Evolutionary conservation across 257 asterid species (phyloP).

Genomic region (Ilex aquifolium): DNA sequence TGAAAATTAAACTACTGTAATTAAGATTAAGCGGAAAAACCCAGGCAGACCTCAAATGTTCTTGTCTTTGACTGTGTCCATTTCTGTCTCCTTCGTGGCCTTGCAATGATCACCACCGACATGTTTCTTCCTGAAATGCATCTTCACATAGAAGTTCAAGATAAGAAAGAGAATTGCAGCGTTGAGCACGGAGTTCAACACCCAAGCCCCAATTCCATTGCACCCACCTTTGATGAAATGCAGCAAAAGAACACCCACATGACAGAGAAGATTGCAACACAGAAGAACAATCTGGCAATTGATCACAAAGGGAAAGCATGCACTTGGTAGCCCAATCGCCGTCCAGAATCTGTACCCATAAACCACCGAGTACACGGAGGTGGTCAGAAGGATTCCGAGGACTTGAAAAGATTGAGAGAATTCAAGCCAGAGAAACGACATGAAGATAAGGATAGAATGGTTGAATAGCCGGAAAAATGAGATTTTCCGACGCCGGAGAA

Average conservation of each 20-base stretch:
- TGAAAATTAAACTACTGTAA: background rate
- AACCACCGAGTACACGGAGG: slow-evolving; percentile 1
- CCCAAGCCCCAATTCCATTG: slow-evolving; percentile 2
- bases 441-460: slow-evolving; percentile 17
- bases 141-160: slow-evolving; percentile 56
- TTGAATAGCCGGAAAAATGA: slow-evolving; percentile 16
- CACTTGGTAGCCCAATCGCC: background rate
- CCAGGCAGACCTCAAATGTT: slow-evolving; percentile 21
- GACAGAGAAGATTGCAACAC: background rate
- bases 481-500: slow-evolving; percentile 11
- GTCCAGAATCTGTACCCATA: slow-evolving; percentile 5
- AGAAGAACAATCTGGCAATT: background rate
- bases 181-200: slow-evolving; percentile 46
- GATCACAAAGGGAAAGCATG: background rate
- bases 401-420: slow-evolving; percentile 1
- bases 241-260: background rate
- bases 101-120: slow-evolving; percentile 1
- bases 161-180: slow-evolving; percentile 57
- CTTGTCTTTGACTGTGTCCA: slow-evolving; percentile 21
- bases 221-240: slow-evolving; percentile 2
- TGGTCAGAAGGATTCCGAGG: background rate
- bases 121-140: slow-evolving; percentile 26
- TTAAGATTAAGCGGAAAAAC: background rate
- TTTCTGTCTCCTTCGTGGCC: slow-evolving; percentile 10
- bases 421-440: slow-evolving; percentile 1